Conservation (phyloP, 225 moss, liverwort and hornwort species). For the Sphagnum tenellum region DNA sequence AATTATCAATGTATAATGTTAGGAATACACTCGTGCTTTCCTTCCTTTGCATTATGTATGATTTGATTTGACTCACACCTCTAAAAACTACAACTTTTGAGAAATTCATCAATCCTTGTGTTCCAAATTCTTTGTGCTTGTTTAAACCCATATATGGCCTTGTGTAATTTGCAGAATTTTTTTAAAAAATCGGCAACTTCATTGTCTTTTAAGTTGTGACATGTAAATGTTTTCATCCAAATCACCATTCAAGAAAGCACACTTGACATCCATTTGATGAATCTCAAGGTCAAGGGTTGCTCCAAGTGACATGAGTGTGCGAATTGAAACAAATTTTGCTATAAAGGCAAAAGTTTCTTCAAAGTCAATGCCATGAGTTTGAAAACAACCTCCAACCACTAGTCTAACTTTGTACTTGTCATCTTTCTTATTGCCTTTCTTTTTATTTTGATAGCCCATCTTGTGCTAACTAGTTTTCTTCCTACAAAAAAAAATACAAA, state of each 20-base stretch:
- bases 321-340: not conserved
- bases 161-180: not conserved
- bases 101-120: not conserved
- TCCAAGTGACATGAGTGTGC: not conserved
- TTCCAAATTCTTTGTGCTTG: not conserved
- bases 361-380: not conserved
- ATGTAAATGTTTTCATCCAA: not conserved
- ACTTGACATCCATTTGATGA: not conserved
- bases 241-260: not conserved
- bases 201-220: not conserved
- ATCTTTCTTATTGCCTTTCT: not conserved
- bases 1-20: too few species aligned
- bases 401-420: not conserved
- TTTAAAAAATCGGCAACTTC: not conserved
- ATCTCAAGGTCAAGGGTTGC: not conserved
- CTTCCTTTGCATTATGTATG: not conserved
- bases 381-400: not conserved
- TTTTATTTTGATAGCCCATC: too few species aligned
- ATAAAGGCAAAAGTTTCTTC: slow-evolving; percentile 1
- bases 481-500: too few species aligned
- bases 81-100: not conserved
- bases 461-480: too few species aligned
- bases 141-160: not conserved
- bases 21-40: too few species aligned
- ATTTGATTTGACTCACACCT: not conserved